Conservation (phyloP, 2,329 filamentous ascomycete genomes). For the Ascocoryne sarcoides region DNA sequence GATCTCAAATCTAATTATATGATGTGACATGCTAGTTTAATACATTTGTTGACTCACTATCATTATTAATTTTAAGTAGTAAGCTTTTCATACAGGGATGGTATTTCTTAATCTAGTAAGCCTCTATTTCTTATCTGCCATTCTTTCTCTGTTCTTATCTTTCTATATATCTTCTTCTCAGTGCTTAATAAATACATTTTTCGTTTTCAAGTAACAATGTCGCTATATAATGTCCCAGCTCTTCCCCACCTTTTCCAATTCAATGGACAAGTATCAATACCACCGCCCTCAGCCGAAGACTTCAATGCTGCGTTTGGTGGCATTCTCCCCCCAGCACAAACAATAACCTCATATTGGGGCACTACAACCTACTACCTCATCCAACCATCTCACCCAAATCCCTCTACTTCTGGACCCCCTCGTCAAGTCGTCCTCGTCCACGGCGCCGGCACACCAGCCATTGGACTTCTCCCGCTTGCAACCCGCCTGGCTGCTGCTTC, state of each 20-base stretch:
- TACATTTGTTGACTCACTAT: too few relatives aligned
- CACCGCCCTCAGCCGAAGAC: constrained; percentile 7
- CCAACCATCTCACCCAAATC: constrained; percentile 2
- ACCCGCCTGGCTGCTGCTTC: constrained; percentile 28
- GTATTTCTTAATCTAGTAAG: too few relatives aligned
- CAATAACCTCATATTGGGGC: constrained; percentile 8
- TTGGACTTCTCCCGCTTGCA: constrained; percentile 38
- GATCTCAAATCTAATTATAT: too few relatives aligned
- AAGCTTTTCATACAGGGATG: too few relatives aligned
- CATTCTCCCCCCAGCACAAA: constrained; percentile 9
- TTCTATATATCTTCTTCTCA: too few relatives aligned
- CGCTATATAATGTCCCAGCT: too few relatives aligned
- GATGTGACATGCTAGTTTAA: too few relatives aligned
- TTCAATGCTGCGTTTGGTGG: constrained; percentile 10
- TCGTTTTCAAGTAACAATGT: too few relatives aligned
- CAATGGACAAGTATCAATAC: constrained; percentile 10
- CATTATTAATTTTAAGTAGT: too few relatives aligned
- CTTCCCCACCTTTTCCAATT: constrained; percentile 7
- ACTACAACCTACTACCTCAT: constrained; percentile 12
- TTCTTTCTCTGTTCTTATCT: too few relatives aligned
- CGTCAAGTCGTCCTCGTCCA: constrained; percentile 38
- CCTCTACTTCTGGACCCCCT: neutral
- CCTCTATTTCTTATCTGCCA: too few relatives aligned
- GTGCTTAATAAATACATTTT: too few relatives aligned
- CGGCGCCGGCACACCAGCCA: constrained; percentile 41